Base-by-base conservation (phyloP, 2,329 filamentous ascomycete species). In the Colletotrichum sublineola region DNA sequence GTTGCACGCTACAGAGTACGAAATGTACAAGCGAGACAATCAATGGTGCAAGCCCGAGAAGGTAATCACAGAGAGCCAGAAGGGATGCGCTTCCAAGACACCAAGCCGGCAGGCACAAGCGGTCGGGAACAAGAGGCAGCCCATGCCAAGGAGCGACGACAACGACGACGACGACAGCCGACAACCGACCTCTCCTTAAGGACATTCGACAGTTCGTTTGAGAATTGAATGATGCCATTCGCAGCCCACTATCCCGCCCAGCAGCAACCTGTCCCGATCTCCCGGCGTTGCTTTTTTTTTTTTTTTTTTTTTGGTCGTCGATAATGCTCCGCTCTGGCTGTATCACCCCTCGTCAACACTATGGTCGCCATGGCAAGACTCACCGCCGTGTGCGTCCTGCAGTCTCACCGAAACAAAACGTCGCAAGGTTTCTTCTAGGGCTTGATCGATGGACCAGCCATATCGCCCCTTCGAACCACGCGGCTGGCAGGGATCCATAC, bases 41-140 rank as follows among this genome's bases (percentile, higher is more conserved):
- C 66, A 65, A 52, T 46, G 55, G 36, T n/a, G 65, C 15, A 65
- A n/a, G 20, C 38, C 66, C 36, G 18, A 38, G 53, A 63, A 61
- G 18, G 60, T 48, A 65, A 57, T 62, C 48, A 50, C n/a, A n/a
- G 18, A 46, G 18, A 20, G 31, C 56, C 52, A 62, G 38, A n/a
- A n/a, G 31, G 55, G 67, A 42, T 46, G 20, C 48, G 36, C 61
- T 63, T 53, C 65, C 67, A 70, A 65, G 71, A 71, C 55, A 71
- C 71, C 71, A 73, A 73, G 71, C 71, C 71, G 71, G 71, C 71
- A 73, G 33, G 29, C 62, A 63, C 67, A 72, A 72, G 71, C 71
- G 71, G 62, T 60, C 44, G 62, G 67, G 68, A 66, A 61, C 40
- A 66, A 67, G 71, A 73, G 71, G 71, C 68, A 73, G 71, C 71